Evolutionary conservation across 352 stramenopile genomes (phyloP).

Genomic region (Thalassiosira pacifica): DNA sequence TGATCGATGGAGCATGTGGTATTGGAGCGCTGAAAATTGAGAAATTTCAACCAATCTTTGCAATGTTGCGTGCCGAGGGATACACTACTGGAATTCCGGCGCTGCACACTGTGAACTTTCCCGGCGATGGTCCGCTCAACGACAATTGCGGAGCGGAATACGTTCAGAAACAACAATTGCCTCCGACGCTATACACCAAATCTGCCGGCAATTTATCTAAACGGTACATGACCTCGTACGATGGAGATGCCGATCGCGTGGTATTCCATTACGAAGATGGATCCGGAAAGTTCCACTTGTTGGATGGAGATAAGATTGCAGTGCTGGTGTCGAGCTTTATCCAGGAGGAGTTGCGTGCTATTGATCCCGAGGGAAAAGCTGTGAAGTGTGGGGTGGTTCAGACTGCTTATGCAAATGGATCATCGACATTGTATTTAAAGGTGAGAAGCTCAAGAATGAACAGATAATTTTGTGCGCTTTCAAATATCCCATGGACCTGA

Average conservation of each 20-base stretch:
- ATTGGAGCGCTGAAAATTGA: slow-evolving; percentile 89
- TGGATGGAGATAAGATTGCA: slow-evolving; percentile 99
- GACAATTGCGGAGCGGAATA: slow-evolving; percentile 95
- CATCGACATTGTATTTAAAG: slow-evolving; percentile 91
- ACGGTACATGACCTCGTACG: slow-evolving; percentile 92
- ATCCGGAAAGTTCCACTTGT: slow-evolving; percentile 85
- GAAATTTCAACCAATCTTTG: slow-evolving; percentile 54
- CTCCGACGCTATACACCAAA: slow-evolving; percentile 73
- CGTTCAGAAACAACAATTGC: slow-evolving; percentile 94
- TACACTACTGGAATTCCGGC: slow-evolving; percentile 22
- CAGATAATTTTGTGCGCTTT: not conserved
- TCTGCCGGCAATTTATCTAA: slow-evolving; percentile 32
- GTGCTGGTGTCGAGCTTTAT: slow-evolving; percentile 95
- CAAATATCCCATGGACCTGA: too few relatives aligned
- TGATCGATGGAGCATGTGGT: slow-evolving; percentile 94
- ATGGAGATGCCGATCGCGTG: slow-evolving; percentile 98
- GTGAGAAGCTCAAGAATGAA: slow-evolving; percentile 44
- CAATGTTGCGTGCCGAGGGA: slow-evolving; percentile 30
- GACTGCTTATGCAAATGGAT: slow-evolving; percentile 99
- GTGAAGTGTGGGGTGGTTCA: slow-evolving; percentile 96
- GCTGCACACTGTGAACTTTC: slow-evolving; percentile 71
- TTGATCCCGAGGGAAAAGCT: slow-evolving; percentile 72
- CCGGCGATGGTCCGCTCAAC: slow-evolving; percentile 92
- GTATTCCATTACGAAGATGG: slow-evolving; percentile 94
- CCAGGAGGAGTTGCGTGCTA: slow-evolving; percentile 88